A percentile compares a stretch with the other conserved stretches of the same genome.
Conservation (phyloP, 2,329 filamentous ascomycete species). For the Aspergillus eucalypticola region DNA sequence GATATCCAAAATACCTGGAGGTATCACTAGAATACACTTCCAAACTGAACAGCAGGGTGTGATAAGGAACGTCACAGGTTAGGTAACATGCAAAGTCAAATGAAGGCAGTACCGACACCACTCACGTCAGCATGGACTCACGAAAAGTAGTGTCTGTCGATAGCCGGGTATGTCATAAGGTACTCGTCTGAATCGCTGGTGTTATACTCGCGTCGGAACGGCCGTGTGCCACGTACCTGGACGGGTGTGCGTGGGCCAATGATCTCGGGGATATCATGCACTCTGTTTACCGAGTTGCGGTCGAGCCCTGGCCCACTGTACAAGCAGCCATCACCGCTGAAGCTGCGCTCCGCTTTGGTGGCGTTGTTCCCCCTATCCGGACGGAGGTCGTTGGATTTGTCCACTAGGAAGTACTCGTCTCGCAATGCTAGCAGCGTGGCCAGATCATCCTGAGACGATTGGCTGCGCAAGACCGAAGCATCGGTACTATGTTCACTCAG, state of each 20-base stretch:
- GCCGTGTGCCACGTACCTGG: conserved; percentile 3
- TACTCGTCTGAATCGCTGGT: conserved; percentile 28
- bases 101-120: neutral
- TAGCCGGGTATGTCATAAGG: conserved; percentile 21
- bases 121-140: conserved; percentile 5
- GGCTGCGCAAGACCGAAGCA: conserved; percentile 18
- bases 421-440: conserved; percentile 19
- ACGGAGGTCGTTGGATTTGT: conserved; percentile 27
- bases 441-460: conserved; percentile 17
- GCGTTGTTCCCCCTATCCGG: conserved; percentile 28
- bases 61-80: conserved; percentile 12
- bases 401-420: conserved; percentile 33
- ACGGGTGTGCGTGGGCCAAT: conserved; percentile 19
- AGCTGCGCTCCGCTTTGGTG: conserved; percentile 22
- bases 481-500: conserved; percentile 18
- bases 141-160: conserved; percentile 20
- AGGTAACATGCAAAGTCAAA: conserved; percentile 5
- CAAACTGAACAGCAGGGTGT: neutral
- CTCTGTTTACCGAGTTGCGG: conserved; percentile 18
- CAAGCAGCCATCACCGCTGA: conserved; percentile 22
- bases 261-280: conserved; percentile 22
- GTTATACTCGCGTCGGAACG: conserved; percentile 14
- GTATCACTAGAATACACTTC: conserved; percentile 1
- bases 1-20: neutral
- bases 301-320: conserved; percentile 24